phyloP scores from a whole-genome alignment of 2,329 filamentous ascomycete genomes.

The Ophiostoma sp. region DNA sequence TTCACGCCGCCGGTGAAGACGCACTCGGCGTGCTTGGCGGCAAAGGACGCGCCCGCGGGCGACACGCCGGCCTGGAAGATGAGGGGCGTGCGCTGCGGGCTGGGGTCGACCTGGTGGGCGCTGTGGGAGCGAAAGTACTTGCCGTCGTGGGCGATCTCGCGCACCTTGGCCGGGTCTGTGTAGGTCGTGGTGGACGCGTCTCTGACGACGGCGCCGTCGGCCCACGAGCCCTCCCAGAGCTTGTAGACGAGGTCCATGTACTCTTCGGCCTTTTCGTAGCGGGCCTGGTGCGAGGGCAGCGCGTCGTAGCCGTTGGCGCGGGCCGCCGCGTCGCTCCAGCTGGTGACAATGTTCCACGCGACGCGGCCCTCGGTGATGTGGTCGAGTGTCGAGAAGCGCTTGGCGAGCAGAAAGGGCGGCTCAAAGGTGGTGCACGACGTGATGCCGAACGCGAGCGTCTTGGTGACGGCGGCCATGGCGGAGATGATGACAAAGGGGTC shows the following conservation, averaged over 20 bases:
- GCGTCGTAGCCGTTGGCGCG: constrained; percentile 25
- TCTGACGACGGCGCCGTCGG: constrained; percentile 19
- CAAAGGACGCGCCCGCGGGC: constrained; percentile 26
- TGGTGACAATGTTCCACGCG: constrained; percentile 28
- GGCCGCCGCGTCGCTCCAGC: constrained; percentile 24
- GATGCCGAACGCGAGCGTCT: constrained; percentile 24
- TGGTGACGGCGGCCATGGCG: constrained; percentile 26
- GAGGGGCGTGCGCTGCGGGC: constrained; percentile 30
- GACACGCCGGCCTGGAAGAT: constrained; percentile 29
- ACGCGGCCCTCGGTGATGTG: constrained; percentile 24
- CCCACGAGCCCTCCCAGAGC: constrained; percentile 23
- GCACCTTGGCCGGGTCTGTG: constrained; percentile 19
- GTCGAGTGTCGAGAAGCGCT: constrained; percentile 24
- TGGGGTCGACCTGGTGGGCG: constrained; percentile 18
- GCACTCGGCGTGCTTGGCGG: constrained; percentile 28
- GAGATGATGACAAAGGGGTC: constrained; percentile 22
- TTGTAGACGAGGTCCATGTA: constrained; percentile 13
- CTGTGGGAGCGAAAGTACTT: constrained; percentile 17
- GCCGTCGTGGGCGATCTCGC: constrained; percentile 20
- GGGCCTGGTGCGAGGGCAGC: constrained; percentile 25
- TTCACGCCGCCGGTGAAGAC: constrained; percentile 26
- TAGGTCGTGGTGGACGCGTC: constrained; percentile 16
- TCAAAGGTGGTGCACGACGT: constrained; percentile 22
- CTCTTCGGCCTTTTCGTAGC: constrained; percentile 26
- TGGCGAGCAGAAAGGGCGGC: constrained; percentile 21